Conservation (phyloP, 2,329 filamentous ascomycete species). For the Colletotrichum cereale region DNA sequence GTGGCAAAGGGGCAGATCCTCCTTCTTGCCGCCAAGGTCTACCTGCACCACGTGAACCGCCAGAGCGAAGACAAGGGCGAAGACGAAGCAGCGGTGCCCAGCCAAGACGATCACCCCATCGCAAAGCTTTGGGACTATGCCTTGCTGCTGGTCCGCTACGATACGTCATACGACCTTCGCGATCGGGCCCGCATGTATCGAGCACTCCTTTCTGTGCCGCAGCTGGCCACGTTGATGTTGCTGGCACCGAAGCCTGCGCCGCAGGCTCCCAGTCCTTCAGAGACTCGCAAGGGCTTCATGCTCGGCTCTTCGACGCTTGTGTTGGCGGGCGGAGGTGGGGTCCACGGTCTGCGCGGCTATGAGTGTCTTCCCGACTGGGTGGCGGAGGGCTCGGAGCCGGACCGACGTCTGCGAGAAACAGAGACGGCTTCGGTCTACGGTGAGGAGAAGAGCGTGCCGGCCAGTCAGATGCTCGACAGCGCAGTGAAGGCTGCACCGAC, state of each 20-base stretch:
- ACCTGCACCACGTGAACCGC: conserved; percentile 86
- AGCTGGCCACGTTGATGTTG: conserved; percentile 90
- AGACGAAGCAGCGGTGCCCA: conserved; percentile 47
- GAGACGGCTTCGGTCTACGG: conserved; percentile 56
- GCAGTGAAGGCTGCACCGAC: conserved; percentile 56
- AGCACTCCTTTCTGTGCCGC: conserved; percentile 82
- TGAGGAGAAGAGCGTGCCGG: conserved; percentile 63
- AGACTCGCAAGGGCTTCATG: conserved; percentile 80
- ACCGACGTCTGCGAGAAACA: conserved; percentile 77
- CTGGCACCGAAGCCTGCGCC: conserved; percentile 95
- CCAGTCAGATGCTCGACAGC: conserved; percentile 74
- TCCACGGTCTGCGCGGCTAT: conserved; percentile 83
- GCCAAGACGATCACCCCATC: conserved; percentile 74
- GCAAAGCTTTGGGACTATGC: conserved; percentile 86
- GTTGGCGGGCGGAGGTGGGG: conserved; percentile 79
- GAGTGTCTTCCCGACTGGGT: conserved; percentile 89
- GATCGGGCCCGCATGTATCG: conserved; percentile 92
- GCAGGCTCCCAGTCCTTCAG: conserved; percentile 89
- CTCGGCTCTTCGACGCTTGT: conserved; percentile 90
- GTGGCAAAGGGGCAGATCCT: conserved; percentile 92
- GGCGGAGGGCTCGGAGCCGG: conserved; percentile 81
- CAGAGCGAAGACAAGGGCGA: conserved; percentile 60
- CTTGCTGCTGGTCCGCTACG: conserved; percentile 88
- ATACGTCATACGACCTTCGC: conserved; percentile 93
- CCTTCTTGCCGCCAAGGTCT: conserved; percentile 94